Evolutionary conservation across 2,329 filamentous ascomycete species (phyloP), one percentile per base, ranked within the genome.

Genomic region (Phialocephala sp.): DNA sequence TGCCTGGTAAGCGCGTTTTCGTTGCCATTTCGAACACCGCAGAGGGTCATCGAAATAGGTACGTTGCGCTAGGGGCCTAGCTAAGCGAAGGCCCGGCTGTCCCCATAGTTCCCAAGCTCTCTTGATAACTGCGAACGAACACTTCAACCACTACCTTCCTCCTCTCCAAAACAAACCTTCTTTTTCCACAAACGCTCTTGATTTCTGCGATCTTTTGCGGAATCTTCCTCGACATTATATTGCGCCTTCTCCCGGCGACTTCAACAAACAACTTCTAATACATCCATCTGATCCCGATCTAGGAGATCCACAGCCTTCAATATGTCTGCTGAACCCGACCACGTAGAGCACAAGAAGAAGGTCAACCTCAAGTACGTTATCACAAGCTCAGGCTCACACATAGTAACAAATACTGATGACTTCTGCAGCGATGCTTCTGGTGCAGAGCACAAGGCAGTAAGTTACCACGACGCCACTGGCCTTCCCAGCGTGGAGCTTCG

Each of bases 381-480:
- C 35, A 35, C 55, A 56, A 50, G 55, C 15, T 61, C 54, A 14
- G 36, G 47, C 12, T 14, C 50, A 59, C 43, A 43, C 39, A 60
- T 47, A 60, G 55, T 32, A 59, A 56, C 66, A 57, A 68, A 54
- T 66, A 69, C 72, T 87, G 78, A 87, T 77, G 62, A 58, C 59
- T 37, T 56, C 41, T 73, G 63, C 73, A 97, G 93, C 82, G 93
- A 97, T 81, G 84, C 91, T 78, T 97, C 94, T 68, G 94, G 94
- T 79, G 90, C 91, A 70, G 93, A 97, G 79, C 87, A 89, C 81
- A 95, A 91, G 84, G 86, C 92, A 72, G 92, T 96, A 85, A 78
- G 87, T 76, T 74, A 66, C 62, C 59, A 43, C 59, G 64, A 63
- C 61, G 64, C 64, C 71, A 74, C 69, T 72, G 71, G 62, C 68